Percentiles rank a stretch among this genome's conserved stretches.
Conservation (phyloP, 2,329 filamentous ascomycete species). For the Scedosporium aurantiacum region DNA sequence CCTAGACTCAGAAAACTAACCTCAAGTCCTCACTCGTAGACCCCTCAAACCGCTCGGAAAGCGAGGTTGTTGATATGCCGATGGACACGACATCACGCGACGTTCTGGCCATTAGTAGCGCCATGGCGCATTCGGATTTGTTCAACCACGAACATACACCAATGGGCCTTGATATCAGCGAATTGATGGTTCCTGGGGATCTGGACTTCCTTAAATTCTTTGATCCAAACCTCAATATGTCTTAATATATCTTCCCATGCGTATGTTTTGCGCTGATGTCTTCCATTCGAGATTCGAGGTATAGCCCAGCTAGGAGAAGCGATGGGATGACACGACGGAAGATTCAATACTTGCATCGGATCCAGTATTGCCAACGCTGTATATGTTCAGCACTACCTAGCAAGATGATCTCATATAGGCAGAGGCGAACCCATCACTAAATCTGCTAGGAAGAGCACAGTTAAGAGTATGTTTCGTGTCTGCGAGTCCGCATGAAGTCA, state of each 20-base stretch:
- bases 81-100: background rate
- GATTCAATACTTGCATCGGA: too few species aligned
- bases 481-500: too few species aligned
- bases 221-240: background rate
- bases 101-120: background rate
- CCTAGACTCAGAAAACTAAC: background rate
- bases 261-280: too few species aligned
- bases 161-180: slow-evolving; percentile 1
- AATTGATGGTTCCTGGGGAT: slow-evolving; percentile 3
- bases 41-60: background rate
- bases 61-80: background rate
- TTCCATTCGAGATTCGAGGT: too few species aligned
- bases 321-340: too few species aligned
- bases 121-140: background rate
- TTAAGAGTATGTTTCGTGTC: too few species aligned
- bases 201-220: slow-evolving; percentile 5
- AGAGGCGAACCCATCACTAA: too few species aligned
- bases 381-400: too few species aligned
- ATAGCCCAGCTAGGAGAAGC: too few species aligned
- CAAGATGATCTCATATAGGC: too few species aligned
- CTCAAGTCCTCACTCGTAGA: background rate
- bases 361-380: too few species aligned
- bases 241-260: background rate
- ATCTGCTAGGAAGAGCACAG: too few species aligned
- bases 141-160: background rate